A percentile compares a stretch with the other conserved stretches of the same genome.
Conservation (phyloP, 768 basidiomycete species). For the Xanthoconium stramineum region DNA sequence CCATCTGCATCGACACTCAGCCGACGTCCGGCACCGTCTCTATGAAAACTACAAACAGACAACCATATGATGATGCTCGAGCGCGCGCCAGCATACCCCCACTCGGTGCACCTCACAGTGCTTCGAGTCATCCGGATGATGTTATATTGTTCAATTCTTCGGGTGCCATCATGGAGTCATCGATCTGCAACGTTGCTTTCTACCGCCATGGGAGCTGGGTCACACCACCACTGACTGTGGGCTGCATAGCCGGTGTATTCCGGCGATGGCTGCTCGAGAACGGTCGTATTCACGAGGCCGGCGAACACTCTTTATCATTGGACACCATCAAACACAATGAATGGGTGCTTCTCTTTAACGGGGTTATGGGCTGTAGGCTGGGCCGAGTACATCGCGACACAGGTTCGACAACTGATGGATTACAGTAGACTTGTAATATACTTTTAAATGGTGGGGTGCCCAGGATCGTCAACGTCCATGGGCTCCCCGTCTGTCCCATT, state of each 20-base stretch:
- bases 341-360: slow-evolving; percentile 68
- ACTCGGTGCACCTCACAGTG: slow-evolving; percentile 6
- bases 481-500: slow-evolving; percentile 42
- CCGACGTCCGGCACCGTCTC: slow-evolving; percentile 48
- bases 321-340: slow-evolving; percentile 51
- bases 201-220: slow-evolving; percentile 56
- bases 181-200: slow-evolving; percentile 71
- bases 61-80: slow-evolving; percentile 63
- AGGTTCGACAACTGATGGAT: neutral
- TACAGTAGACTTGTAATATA: slow-evolving; percentile 7
- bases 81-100: slow-evolving; percentile 46
- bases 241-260: slow-evolving; percentile 71
- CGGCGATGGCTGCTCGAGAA: slow-evolving; percentile 68
- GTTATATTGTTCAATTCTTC: slow-evolving; percentile 61
- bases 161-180: slow-evolving; percentile 56
- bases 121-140: slow-evolving; percentile 38
- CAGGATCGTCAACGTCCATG: slow-evolving; percentile 40
- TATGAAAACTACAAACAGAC: slow-evolving; percentile 70
- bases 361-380: slow-evolving; percentile 64
- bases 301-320: slow-evolving; percentile 39
- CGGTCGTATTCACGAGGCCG: slow-evolving; percentile 51
- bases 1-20: slow-evolving; percentile 52
- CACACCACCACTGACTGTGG: slow-evolving; percentile 57
- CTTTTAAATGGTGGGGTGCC: slow-evolving; percentile 13
- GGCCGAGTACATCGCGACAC: slow-evolving; percentile 32